Conservation (phyloP, 2,329 filamentous ascomycete species). For the Apiospora marii region DNA sequence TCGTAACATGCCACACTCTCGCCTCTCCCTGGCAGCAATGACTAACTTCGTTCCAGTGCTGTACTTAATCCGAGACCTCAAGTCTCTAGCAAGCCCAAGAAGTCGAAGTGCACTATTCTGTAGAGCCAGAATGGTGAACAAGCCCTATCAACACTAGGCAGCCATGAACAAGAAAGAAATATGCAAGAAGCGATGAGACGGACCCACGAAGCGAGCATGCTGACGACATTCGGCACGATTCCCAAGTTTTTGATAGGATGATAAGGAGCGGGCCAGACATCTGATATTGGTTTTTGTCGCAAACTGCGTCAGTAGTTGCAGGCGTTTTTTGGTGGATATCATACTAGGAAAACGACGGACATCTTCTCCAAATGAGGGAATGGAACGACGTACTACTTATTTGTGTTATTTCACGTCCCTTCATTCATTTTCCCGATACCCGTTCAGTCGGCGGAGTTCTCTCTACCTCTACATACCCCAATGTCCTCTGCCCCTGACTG, state of each 20-base stretch:
- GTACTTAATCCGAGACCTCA: slow-evolving; percentile 72
- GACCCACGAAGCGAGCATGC: slow-evolving; percentile 12
- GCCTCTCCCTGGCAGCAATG: background rate
- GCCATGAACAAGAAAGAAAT: slow-evolving; percentile 21
- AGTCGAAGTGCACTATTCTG: slow-evolving; percentile 74
- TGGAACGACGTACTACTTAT: slow-evolving; percentile 35
- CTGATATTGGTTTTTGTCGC: slow-evolving; percentile 41
- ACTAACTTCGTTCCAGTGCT: slow-evolving; percentile 57
- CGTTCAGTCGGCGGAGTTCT: slow-evolving; percentile 23
- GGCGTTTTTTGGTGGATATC: slow-evolving; percentile 43
- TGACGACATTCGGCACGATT: slow-evolving; percentile 18
- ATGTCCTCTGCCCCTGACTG: background rate
- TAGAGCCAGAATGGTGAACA: slow-evolving; percentile 47
- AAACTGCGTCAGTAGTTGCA: slow-evolving; percentile 28
- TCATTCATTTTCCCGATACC: slow-evolving; percentile 32
- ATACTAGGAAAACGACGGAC: slow-evolving; percentile 41
- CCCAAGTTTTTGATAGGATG: slow-evolving; percentile 36
- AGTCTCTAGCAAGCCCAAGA: slow-evolving; percentile 64
- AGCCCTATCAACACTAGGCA: slow-evolving; percentile 19
- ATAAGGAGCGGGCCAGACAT: slow-evolving; percentile 34
- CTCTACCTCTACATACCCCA: slow-evolving; percentile 36
- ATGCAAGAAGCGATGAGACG: slow-evolving; percentile 19
- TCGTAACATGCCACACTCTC: slow-evolving; percentile 45
- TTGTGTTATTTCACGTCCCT: slow-evolving; percentile 38
- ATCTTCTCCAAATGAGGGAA: slow-evolving; percentile 35